These are phyloP conservation scores for Rutstroemia sydowiana DNA, from an alignment of 2,329 filamentous ascomycete genomes.

Conservation along the genomic window DNA sequence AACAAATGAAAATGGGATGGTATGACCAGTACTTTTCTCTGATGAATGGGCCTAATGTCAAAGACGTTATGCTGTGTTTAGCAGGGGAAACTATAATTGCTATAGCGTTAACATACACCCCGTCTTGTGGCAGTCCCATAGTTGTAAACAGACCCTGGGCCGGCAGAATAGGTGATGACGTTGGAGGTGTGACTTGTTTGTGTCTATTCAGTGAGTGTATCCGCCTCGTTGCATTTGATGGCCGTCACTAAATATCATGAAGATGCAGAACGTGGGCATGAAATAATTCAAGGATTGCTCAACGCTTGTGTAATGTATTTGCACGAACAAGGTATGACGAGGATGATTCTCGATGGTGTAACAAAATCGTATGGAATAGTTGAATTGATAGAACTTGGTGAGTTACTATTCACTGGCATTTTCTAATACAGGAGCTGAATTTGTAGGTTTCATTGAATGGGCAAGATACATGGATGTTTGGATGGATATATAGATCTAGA, in stretches of 20 bases:
- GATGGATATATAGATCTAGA: slow-evolving; percentile 32
- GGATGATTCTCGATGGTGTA: slow-evolving; percentile 50
- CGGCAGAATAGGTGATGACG: slow-evolving; percentile 39
- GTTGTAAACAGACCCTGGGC: slow-evolving; percentile 50
- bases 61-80: slow-evolving; percentile 47
- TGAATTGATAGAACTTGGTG: slow-evolving; percentile 46
- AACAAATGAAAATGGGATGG: slow-evolving; percentile 46
- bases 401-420: slow-evolving; percentile 19
- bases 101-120: slow-evolving; percentile 46
- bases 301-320: slow-evolving; percentile 44
- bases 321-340: slow-evolving; percentile 42
- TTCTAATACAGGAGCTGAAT: background rate
- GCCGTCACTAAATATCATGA: slow-evolving; percentile 10
- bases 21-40: slow-evolving; percentile 51
- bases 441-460: slow-evolving; percentile 50
- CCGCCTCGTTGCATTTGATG: background rate
- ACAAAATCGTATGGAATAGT: slow-evolving; percentile 38
- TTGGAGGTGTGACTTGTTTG: slow-evolving; percentile 54
- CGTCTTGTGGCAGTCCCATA: slow-evolving; percentile 38
- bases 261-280: slow-evolving; percentile 31
- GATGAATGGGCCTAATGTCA: slow-evolving; percentile 39
- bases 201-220: slow-evolving; percentile 45
- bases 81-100: slow-evolving; percentile 44
- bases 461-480: slow-evolving; percentile 50
- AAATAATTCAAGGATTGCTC: slow-evolving; percentile 46